Evolutionary conservation across 2,329 filamentous ascomycete genomes (phyloP).

Genomic region (Ceratocystis diversiconidia): DNA sequence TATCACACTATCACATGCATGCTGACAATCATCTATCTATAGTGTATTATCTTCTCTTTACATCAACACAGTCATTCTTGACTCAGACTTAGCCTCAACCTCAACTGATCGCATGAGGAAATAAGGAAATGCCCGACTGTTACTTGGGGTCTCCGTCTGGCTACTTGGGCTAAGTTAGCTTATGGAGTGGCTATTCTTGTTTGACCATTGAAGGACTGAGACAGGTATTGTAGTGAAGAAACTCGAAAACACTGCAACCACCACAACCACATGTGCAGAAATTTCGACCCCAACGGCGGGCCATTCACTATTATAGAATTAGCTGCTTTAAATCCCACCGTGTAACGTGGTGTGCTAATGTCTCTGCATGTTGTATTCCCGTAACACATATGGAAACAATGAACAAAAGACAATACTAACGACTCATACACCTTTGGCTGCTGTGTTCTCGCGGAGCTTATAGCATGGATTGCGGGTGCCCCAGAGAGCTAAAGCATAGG

Average conservation of each 20-base stretch:
- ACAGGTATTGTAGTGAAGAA: too few relatives aligned
- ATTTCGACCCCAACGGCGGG: too few relatives aligned
- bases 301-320: too few relatives aligned
- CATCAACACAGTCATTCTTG: background rate
- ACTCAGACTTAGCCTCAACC: background rate
- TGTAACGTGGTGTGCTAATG: background rate
- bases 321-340: background rate
- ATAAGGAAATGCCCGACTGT: background rate
- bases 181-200: too few relatives aligned
- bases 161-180: too few relatives aligned
- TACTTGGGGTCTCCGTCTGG: background rate
- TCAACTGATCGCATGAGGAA: background rate
- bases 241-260: too few relatives aligned
- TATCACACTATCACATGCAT: background rate
- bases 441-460: too few relatives aligned
- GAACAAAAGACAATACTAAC: background rate
- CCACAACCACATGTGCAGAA: too few relatives aligned
- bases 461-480: too few relatives aligned
- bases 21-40: background rate
- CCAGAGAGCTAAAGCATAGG: background rate
- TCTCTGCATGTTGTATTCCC: background rate
- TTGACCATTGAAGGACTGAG: too few relatives aligned
- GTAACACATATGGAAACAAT: background rate
- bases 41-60: too few relatives aligned
- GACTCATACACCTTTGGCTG: background rate